Evolutionary conservation across 345 rosid genomes (phyloP).

Genomic region (Camelina neglecta): DNA sequence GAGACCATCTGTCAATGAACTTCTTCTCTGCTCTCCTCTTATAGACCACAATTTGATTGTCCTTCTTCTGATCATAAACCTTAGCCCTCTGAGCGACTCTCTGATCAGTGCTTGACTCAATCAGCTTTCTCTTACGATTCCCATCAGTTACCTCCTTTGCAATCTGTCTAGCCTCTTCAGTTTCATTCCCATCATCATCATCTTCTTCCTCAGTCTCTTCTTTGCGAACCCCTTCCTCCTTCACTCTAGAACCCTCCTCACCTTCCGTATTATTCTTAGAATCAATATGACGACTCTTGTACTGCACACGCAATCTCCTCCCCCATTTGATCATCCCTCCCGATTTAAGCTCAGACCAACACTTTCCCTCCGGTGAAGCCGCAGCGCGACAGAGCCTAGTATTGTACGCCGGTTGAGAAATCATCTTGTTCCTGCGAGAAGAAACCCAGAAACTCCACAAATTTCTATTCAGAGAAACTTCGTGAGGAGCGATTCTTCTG

Average conservation of each 20-base stretch:
- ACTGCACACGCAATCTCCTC: slow-evolving; percentile 62
- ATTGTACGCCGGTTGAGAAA: slow-evolving; percentile 33
- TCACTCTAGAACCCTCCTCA: slow-evolving; percentile 22
- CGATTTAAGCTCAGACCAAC: slow-evolving; percentile 58
- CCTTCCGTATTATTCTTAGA: slow-evolving; percentile 19
- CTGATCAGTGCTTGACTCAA: slow-evolving; percentile 28
- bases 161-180: slow-evolving; percentile 9
- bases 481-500: slow-evolving; percentile 60
- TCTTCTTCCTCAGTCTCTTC: slow-evolving; percentile 27
- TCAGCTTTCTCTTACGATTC: slow-evolving; percentile 51
- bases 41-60: slow-evolving; percentile 50
- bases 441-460: slow-evolving; percentile 72
- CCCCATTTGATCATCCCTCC: slow-evolving; percentile 77
- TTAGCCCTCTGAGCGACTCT: slow-evolving; percentile 40
- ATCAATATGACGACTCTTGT: slow-evolving; percentile 43
- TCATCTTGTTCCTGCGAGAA: slow-evolving; percentile 31
- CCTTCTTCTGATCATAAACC: slow-evolving; percentile 44
- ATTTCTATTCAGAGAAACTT: slow-evolving; percentile 52
- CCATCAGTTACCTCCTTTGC: slow-evolving; percentile 2
- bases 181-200: slow-evolving; percentile 37
- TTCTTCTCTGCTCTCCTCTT: slow-evolving; percentile 49
- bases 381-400: slow-evolving; percentile 23
- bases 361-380: slow-evolving; percentile 49
- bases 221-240: slow-evolving; percentile 35
- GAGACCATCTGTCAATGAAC: slow-evolving; percentile 74